These are phyloP conservation scores for Leccinum truebloodii DNA, from an alignment of 768 basidiomycete species.

Conservation along the genomic window DNA sequence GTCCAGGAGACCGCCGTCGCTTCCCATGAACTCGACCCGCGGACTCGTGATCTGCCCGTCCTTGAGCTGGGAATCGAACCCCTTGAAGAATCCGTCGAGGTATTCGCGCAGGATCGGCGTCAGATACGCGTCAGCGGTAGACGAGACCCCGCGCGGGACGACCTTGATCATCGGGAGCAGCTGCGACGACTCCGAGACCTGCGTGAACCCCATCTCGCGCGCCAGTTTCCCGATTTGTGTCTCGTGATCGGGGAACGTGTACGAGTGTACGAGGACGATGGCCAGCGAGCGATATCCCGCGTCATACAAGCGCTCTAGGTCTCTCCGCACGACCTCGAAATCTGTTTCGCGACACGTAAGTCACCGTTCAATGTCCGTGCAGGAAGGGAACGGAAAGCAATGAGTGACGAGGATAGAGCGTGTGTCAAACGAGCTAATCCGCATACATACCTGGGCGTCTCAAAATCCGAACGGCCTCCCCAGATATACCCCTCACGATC, in stretches of 20 bases:
- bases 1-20: constrained; percentile 85
- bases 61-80: constrained; percentile 76
- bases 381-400: not conserved
- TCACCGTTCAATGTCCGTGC: not conserved
- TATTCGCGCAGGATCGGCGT: constrained; percentile 86
- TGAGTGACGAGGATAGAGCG: constrained; percentile 2
- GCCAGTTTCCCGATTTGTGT: constrained; percentile 69
- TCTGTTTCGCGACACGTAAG: constrained; percentile 39
- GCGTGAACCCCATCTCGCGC: constrained; percentile 79
- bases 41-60: constrained; percentile 59
- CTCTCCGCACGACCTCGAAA: constrained; percentile 47
- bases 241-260: constrained; percentile 90
- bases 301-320: constrained; percentile 71
- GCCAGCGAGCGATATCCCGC: constrained; percentile 89
- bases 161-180: constrained; percentile 96
- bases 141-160: constrained; percentile 89
- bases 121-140: constrained; percentile 93
- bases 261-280: constrained; percentile 89
- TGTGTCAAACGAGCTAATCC: not conserved
- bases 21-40: constrained; percentile 94
- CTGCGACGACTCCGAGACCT: constrained; percentile 85
- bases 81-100: constrained; percentile 87
- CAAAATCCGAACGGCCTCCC: constrained; percentile 86
- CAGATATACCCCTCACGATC: constrained; percentile 79
- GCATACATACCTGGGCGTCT: constrained; percentile 57